phyloP scores from a whole-genome alignment of 306 rosid species.

The Sesbania bispinosa region DNA sequence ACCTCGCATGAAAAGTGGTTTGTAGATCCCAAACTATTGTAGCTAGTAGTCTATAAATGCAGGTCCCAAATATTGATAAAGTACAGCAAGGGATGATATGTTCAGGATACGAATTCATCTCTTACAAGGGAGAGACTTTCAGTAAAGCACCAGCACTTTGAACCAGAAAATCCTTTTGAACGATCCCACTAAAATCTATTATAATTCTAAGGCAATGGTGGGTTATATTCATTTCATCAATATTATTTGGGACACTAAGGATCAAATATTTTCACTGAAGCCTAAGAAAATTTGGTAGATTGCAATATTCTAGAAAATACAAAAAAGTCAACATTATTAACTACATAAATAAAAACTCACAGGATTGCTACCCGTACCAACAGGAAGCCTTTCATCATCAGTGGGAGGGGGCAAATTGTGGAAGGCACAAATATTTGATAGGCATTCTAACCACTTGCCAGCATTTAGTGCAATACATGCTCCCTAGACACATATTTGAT shows the following conservation, averaged over 20 bases:
- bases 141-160: conserved; percentile 1
- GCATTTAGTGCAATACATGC: conserved; percentile 86
- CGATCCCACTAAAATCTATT: background rate
- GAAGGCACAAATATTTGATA: conserved; percentile 65
- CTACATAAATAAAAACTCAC: conserved; percentile 52
- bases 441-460: conserved; percentile 64
- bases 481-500: conserved; percentile 68
- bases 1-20: background rate
- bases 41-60: background rate
- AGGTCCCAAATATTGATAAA: conserved; percentile 9
- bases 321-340: conserved; percentile 13
- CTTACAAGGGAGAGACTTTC: conserved; percentile 10
- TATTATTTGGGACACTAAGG: background rate
- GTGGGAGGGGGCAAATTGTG: conserved; percentile 67
- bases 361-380: conserved; percentile 98
- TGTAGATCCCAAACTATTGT: background rate
- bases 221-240: conserved; percentile 14
- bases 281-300: background rate
- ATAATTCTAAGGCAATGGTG: conserved; percentile 17
- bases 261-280: conserved; percentile 1
- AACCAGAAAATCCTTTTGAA: conserved; percentile 3
- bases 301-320: conserved; percentile 10
- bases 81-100: background rate
- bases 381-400: conserved; percentile 92
- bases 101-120: background rate